Conservation (phyloP, 148 eudicot genomes). For the Dianthus caryophyllus region DNA sequence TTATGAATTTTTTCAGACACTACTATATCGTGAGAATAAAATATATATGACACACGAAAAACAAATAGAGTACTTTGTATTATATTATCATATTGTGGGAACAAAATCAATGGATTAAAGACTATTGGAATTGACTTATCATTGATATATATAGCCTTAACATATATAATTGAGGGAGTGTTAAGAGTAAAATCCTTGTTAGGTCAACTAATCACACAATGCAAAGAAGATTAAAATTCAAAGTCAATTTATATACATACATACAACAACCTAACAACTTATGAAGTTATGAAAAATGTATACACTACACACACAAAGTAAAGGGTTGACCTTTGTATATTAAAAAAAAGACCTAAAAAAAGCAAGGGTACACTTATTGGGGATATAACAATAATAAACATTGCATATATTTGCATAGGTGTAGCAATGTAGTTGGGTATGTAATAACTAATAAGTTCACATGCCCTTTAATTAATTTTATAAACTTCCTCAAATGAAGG, state of each 20-base stretch:
- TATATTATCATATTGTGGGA: no score
- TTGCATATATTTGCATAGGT: not conserved
- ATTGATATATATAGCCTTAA: no score
- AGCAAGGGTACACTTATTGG: not conserved
- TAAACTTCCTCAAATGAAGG: conserved; percentile 4
- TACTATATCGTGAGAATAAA: no score
- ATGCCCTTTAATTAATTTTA: not conserved
- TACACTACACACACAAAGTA: not conserved
- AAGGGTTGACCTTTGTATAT: not conserved
- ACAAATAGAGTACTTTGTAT: no score
- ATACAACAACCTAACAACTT: not conserved
- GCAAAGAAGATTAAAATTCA: not conserved
- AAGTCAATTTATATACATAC: no score
- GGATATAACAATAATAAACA: not conserved
- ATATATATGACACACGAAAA: no score
- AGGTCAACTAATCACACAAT: no score
- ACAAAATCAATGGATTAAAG: no score
- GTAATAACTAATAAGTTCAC: not conserved
- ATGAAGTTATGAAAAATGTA: not conserved
- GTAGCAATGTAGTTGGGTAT: not conserved
- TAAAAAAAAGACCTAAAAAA: not conserved
- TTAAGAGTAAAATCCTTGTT: no score
- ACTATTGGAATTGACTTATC: no score
- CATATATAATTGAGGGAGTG: no score
- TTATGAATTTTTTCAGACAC: no score